Evolutionary conservation across 306 rosid species (phyloP), one percentile per base, ranked within the genome.

Genomic region (Cucumis cinereus): DNA sequence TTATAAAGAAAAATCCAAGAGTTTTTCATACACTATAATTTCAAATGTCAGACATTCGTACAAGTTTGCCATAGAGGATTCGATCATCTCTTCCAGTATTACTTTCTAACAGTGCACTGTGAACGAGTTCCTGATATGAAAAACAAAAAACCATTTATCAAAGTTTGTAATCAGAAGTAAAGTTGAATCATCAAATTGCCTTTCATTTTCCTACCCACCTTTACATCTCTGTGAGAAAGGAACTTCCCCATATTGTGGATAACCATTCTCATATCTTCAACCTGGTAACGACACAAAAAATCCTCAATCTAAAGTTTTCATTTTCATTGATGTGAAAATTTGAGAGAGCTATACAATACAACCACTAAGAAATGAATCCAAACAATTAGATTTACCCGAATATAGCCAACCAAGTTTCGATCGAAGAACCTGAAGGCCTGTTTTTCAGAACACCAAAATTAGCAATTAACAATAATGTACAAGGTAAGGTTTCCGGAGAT

Each of bases 391-490:
- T 76, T 82, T 88, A 94, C 99, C 93, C 99, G 90, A 63, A 92
- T 78, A 82, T 83, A 85, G 80, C 99, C 99, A 41, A 56, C 96
- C 24, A 78, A 88, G 73, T 94, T 91, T 28, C 93, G 90, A 78
- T 94, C 99, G 35, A 92, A 94, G 81, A 94, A 94, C 77, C 96
- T 81, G 76, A 94, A 94, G 66, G 99, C 99, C 99, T 94, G 88
- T 63, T 83, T 63, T 83, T 79, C 73, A 77, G 72, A 84, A 73
- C 38, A 69, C 33, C 20, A 47, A 24, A 70, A 70, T 70, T 47
- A 70, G 75, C 20, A 43, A 47, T 70, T 47, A 70, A 40, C 13
- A 43, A 45, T 38, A 23, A 70, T 23, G 36, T 67, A 23, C 14
- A 33, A 49, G 7, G 7, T 15, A 15, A 62, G 20, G 6, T 26